Evolutionary conservation across 345 rosid genomes (phyloP).

Genomic region (Populus nigra): DNA sequence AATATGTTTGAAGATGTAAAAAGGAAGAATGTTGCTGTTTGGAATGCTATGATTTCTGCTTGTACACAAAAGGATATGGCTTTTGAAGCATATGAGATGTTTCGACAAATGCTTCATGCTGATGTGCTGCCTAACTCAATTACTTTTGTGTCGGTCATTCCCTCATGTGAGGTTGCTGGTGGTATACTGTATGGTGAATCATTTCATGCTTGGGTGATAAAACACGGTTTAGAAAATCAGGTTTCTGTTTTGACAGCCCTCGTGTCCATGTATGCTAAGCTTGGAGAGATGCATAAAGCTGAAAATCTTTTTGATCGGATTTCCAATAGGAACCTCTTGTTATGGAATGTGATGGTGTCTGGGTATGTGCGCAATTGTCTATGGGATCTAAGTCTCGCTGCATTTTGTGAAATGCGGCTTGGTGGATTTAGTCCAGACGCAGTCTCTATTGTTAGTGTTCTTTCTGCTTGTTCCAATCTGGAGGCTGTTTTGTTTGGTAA

Average conservation of each 20-base stretch:
- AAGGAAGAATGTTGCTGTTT: constrained; percentile 29
- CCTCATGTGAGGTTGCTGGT: constrained; percentile 27
- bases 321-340: constrained; percentile 15
- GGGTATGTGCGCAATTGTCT: constrained; percentile 16
- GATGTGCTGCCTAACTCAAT: constrained; percentile 31
- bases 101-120: constrained; percentile 33
- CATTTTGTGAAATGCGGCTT: constrained; percentile 39
- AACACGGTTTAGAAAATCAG: constrained; percentile 35
- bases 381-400: constrained; percentile 34
- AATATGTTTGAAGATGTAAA: constrained; percentile 32
- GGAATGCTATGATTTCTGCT: constrained; percentile 14
- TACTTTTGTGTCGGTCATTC: constrained; percentile 44
- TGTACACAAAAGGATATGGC: constrained; percentile 30
- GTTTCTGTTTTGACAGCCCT: constrained; percentile 26
- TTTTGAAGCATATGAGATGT: constrained; percentile 38
- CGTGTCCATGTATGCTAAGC: constrained; percentile 24
- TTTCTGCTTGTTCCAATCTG: constrained; percentile 44
- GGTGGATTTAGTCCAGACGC: constrained; percentile 37
- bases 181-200: constrained; percentile 29
- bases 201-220: constrained; percentile 42
- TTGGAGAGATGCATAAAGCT: constrained; percentile 13
- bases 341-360: constrained; percentile 26
- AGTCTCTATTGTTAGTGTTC: constrained; percentile 28
- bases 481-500: constrained; percentile 31
- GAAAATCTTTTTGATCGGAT: constrained; percentile 13